Evolutionary conservation across 331 rosid species (phyloP).

Genomic region (Rhamnella rubrinervis): DNA sequence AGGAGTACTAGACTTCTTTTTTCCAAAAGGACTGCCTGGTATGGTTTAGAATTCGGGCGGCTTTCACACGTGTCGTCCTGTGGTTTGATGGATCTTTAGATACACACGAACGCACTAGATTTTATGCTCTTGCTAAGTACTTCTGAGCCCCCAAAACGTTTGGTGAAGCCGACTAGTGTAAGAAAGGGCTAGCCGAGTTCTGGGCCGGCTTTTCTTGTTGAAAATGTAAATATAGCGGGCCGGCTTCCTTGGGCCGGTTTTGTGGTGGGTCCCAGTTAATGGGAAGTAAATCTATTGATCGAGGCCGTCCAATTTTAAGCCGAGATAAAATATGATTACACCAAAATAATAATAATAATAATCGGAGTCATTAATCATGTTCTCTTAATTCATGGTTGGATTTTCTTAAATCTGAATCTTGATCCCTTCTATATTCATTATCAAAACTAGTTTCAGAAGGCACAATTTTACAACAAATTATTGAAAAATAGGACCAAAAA

Average conservation of each 20-base stretch:
- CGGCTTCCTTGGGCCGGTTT: conserved; percentile 10
- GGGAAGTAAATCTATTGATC: background rate
- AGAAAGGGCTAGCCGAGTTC: background rate
- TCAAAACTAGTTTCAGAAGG: too few species aligned
- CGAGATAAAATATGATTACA: too few species aligned
- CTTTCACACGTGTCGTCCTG: conserved; percentile 6
- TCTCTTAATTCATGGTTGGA: background rate
- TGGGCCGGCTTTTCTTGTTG: conserved; percentile 21
- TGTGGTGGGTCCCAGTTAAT: conserved; percentile 8
- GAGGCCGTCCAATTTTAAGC: background rate
- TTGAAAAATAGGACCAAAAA: too few species aligned
- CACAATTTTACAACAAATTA: too few species aligned
- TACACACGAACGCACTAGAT: background rate
- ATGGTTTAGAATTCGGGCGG: background rate
- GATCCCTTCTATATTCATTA: too few species aligned
- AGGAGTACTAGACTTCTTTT: too few species aligned
- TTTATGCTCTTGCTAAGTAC: background rate
- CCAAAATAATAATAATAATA: too few species aligned
- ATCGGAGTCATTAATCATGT: too few species aligned
- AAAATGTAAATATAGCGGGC: background rate
- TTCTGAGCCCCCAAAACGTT: background rate
- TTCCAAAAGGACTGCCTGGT: background rate
- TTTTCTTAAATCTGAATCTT: background rate
- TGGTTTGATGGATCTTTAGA: background rate
- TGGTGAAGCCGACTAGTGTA: background rate